Percentiles rank a stretch among this genome's conserved stretches.
These are phyloP conservation scores for Diaporthe aspalathi DNA, from an alignment of 2,329 filamentous ascomycete species.

Conservation along the genomic window DNA sequence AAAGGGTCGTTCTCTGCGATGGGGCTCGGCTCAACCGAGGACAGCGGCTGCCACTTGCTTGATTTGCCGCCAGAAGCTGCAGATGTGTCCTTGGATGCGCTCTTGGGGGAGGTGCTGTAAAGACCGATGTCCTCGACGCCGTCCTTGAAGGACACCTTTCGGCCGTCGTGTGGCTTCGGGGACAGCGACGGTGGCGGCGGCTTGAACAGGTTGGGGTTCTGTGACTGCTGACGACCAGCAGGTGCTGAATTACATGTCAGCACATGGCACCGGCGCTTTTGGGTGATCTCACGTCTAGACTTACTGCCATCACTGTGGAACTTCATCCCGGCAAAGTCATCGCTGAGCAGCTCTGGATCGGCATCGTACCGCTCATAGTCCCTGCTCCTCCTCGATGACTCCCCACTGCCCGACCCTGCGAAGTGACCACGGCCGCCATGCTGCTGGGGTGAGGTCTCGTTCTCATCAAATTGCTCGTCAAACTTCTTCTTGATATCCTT, in stretches of 20 bases:
- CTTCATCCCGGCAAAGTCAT: constrained; percentile 84
- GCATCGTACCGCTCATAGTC: constrained; percentile 95
- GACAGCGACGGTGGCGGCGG: constrained; percentile 66
- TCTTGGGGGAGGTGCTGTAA: constrained; percentile 74
- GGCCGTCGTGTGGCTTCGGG: constrained; percentile 60
- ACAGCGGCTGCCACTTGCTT: constrained; percentile 98
- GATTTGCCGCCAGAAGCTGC: constrained; percentile 65
- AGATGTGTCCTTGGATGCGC: constrained; percentile 61
- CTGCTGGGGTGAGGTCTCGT: constrained; percentile 62
- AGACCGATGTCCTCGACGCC: constrained; percentile 82
- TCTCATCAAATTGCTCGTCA: constrained; percentile 86
- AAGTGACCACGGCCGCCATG: constrained; percentile 47
- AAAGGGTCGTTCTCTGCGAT: constrained; percentile 95
- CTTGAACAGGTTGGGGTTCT: constrained; percentile 87
- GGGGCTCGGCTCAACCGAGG: constrained; percentile 84
- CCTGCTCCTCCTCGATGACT: constrained; percentile 77
- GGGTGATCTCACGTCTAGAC: constrained; percentile 44
- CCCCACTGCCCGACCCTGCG: constrained; percentile 66
- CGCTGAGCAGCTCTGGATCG: constrained; percentile 88
- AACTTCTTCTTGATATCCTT: constrained; percentile 91
- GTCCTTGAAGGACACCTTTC: constrained; percentile 69
- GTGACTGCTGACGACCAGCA: constrained; percentile 54
- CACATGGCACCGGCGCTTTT: background rate
- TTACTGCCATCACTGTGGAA: constrained; percentile 72
- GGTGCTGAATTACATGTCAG: constrained; percentile 57